phyloP scores from a whole-genome alignment of 1,284 basidiomycete genomes.

The Gomphus bonarii region DNA sequence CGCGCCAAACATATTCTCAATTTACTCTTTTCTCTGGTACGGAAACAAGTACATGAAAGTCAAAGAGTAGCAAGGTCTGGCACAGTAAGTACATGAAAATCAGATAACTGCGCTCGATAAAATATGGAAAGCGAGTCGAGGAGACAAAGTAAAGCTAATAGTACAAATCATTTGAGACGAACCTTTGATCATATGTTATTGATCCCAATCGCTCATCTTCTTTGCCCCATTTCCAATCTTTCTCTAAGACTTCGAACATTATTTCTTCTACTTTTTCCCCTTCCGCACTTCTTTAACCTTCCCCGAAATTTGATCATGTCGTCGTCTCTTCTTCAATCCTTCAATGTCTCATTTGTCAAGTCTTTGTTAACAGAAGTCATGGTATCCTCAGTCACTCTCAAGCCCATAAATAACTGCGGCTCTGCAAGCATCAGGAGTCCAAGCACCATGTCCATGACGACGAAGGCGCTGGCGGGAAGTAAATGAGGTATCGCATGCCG shows the following conservation, averaged over 20 bases:
- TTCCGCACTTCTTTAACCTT: not conserved
- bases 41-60: not conserved
- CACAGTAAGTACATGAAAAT: not conserved
- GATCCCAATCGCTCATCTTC: not conserved
- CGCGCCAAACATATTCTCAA: too few species aligned
- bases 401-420: slow-evolving; percentile 62
- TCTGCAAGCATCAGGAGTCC: slow-evolving; percentile 54
- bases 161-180: not conserved
- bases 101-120: not conserved
- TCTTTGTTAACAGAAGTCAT: not conserved
- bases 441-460: slow-evolving; percentile 42
- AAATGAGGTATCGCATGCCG: slow-evolving; percentile 62
- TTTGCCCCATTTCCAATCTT: too few species aligned
- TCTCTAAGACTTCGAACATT: not conserved
- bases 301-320: not conserved
- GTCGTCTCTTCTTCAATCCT: not conserved
- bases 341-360: not conserved
- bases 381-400: slow-evolving; percentile 30
- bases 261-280: not conserved
- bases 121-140: not conserved
- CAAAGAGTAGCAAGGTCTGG: not conserved
- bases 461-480: slow-evolving; percentile 42
- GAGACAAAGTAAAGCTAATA: not conserved
- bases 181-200: not conserved
- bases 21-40: not conserved